Conservation (phyloP, 2,329 filamentous ascomycete genomes). For the Clathrospora elynae region DNA sequence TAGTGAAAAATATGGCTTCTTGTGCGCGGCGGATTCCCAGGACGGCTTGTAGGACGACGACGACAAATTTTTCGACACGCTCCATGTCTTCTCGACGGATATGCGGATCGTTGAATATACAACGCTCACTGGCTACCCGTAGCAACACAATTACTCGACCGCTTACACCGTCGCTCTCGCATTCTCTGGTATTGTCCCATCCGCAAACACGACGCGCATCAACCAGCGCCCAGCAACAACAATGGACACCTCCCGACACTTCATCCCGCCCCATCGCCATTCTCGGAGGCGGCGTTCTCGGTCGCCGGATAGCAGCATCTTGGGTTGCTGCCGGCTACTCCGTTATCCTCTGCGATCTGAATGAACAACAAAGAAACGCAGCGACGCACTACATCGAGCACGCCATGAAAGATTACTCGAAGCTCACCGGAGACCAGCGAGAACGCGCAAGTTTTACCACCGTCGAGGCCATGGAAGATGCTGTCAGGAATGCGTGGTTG, state of each 20-base stretch:
- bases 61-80: no score
- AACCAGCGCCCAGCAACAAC: not conserved
- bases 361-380: constrained; percentile 14
- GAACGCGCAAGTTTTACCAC: constrained; percentile 9
- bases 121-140: no score
- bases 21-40: no score
- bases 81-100: no score
- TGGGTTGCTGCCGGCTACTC: constrained; percentile 18
- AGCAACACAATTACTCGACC: not conserved
- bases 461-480: constrained; percentile 46
- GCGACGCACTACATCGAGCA: constrained; percentile 17
- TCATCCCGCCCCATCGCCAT: constrained; percentile 13
- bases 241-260: constrained; percentile 12
- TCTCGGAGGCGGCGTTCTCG: constrained; percentile 18
- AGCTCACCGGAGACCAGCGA: not conserved
- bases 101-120: no score
- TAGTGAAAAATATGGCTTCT: no score
- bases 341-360: constrained; percentile 14
- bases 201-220: constrained; percentile 5
- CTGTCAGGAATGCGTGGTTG: constrained; percentile 57
- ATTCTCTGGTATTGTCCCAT: not conserved
- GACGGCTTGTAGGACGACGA: no score
- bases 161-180: not conserved
- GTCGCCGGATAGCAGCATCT: constrained; percentile 17
- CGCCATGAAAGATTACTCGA: constrained; percentile 5